A percentile compares a stretch with the other conserved stretches of the same genome.
phyloP scores from a whole-genome alignment of 2,329 filamentous ascomycete genomes.

The Volutella citrinella region DNA sequence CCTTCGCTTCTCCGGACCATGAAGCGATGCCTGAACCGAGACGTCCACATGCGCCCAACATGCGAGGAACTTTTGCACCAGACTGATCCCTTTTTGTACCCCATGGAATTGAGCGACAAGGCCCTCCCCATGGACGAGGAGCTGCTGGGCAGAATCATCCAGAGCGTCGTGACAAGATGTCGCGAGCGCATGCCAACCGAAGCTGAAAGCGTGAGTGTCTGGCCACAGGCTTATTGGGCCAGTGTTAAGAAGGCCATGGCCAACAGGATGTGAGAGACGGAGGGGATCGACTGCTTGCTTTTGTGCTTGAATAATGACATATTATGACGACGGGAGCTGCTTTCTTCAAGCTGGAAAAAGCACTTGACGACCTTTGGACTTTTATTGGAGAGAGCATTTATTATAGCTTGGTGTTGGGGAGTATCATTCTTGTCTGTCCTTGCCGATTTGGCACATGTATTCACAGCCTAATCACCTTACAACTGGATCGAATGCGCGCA shows the following conservation, averaged over 20 bases:
- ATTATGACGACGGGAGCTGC: too few species aligned
- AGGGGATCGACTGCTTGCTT: conserved; percentile 1
- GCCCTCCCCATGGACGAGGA: conserved; percentile 61
- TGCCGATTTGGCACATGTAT: conserved; percentile 19
- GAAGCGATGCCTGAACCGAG: conserved; percentile 59
- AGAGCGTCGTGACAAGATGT: conserved; percentile 59
- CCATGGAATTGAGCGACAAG: conserved; percentile 52
- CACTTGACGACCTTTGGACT: too few species aligned
- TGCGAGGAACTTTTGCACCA: conserved; percentile 59
- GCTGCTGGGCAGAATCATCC: conserved; percentile 58
- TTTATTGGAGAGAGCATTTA: too few species aligned
- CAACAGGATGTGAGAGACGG: conserved; percentile 24
- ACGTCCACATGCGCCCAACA: conserved; percentile 60
- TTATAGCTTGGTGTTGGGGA: conserved; percentile 31
- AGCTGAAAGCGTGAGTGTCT: conserved; percentile 51
- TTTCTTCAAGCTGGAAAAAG: too few species aligned
- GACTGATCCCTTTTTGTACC: conserved; percentile 62
- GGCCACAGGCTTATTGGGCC: conserved; percentile 61
- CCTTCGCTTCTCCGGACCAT: conserved; percentile 58
- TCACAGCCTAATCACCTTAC: conserved; percentile 12
- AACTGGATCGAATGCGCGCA: conserved; percentile 16
- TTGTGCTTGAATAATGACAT: neutral
- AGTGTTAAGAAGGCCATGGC: conserved; percentile 53
- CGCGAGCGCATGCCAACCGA: conserved; percentile 58
- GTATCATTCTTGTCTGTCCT: conserved; percentile 25